These are phyloP conservation scores for Aspergillus phoenicis DNA, from an alignment of 2,329 filamentous ascomycete genomes.

Conservation along the genomic window DNA sequence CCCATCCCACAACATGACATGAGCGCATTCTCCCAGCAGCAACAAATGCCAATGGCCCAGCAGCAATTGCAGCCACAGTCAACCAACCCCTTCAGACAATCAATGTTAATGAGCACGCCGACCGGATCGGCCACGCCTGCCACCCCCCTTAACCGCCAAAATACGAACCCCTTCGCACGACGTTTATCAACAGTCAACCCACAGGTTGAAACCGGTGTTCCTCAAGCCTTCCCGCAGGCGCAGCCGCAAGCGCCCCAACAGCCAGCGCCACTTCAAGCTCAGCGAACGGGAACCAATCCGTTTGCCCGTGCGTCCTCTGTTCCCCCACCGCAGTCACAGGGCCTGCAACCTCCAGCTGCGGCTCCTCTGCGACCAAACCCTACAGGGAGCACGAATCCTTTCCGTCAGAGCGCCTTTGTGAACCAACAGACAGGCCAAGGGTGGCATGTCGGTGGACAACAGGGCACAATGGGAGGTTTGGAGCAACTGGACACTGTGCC, in stretches of 20 bases:
- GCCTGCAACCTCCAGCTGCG: conserved; percentile 39
- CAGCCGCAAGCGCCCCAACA: conserved; percentile 29
- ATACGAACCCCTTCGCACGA: conserved; percentile 87
- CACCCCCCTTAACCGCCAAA: conserved; percentile 59
- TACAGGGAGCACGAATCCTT: conserved; percentile 91
- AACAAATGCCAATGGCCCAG: conserved; percentile 25
- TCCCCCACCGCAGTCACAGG: conserved; percentile 36
- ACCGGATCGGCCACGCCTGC: conserved; percentile 56
- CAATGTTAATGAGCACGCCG: conserved; percentile 65
- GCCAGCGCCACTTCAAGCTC: conserved; percentile 46
- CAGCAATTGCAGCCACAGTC: conserved; percentile 52
- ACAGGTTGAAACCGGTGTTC: conserved; percentile 29
- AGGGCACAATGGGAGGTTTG: conserved; percentile 74
- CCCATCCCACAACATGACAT: conserved; percentile 55
- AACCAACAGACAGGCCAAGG: conserved; percentile 85
- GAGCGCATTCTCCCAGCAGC: conserved; percentile 48
- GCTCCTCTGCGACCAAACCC: conserved; percentile 69
- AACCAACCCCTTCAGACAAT: conserved; percentile 93
- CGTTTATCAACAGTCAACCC: conserved; percentile 43
- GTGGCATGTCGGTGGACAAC: conserved; percentile 75
- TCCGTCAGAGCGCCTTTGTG: conserved; percentile 86
- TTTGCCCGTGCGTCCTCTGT: conserved; percentile 62
- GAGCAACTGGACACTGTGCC: conserved; percentile 77
- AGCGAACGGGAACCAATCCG: conserved; percentile 71
- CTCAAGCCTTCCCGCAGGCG: conserved; percentile 25